Evolutionary conservation across 2,329 filamentous ascomycete genomes (phyloP), one percentile per base, ranked within the genome.

Genomic region (Alternaria longipes): DNA sequence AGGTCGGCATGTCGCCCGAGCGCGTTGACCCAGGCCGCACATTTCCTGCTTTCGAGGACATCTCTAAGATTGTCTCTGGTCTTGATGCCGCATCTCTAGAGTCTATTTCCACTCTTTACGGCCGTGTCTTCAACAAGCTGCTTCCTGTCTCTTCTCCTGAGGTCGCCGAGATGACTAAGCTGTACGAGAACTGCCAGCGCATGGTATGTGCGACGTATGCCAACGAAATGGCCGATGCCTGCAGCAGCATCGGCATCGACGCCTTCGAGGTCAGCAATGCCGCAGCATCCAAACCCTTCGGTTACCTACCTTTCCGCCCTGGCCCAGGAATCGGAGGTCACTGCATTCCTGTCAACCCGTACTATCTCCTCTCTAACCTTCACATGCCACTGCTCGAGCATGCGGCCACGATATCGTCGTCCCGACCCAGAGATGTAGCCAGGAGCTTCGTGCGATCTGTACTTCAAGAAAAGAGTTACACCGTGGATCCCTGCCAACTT

Each of bases 151-250:
- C 83, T 6, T 75, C 72, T 20, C 84, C 84, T 1, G 85, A 87
- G 67, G 84, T 86, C 1, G 85, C 85, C 1, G 85, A 87, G 73
- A 86, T 87, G 83, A 85, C 82, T 63, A 87, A 87, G 75, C 75
- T 87, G 8, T 87, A 85, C 68, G 85, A 87, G 63, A 87, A 87
- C 70, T 87, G 85, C 68, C 84, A 86, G 68, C 80, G 85, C 4
- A 86, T 86, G 84, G 75, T 87, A 9, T 81, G 80, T 71, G 85
- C 86, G 38, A 84, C 84, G 1, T 87, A 84, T 58, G 84, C 81
- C 60, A 86, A 86, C 67, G 85, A 86, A 60, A 86, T 86, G 82
- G 84, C 84, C 1, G 83, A 86, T 64, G 84, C 84, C 7, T 86
- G 84, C 59, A 53, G 70, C 11, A 60, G 72, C 0, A 80, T 82